These are phyloP conservation scores for Sporothrix luriei DNA, from an alignment of 2,329 filamentous ascomycete genomes.

Conservation along the genomic window DNA sequence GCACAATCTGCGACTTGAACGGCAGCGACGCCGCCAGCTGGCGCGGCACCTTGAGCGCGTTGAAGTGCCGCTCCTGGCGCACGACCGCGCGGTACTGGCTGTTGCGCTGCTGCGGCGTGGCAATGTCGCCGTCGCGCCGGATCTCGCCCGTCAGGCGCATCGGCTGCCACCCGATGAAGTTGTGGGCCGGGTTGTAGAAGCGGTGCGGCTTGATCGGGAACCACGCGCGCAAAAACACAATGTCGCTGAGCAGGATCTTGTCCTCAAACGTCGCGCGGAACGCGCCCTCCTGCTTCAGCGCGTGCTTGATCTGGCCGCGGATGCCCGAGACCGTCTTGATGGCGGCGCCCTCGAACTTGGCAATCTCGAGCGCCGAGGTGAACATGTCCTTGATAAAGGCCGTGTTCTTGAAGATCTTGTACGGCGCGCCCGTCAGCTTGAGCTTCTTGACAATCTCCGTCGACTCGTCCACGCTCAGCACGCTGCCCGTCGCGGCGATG, in stretches of 20 bases:
- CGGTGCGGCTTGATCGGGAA: constrained; percentile 92
- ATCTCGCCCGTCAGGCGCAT: constrained; percentile 96
- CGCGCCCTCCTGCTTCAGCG: constrained; percentile 90
- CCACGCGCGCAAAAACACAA: constrained; percentile 95
- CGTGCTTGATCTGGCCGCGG: constrained; percentile 94
- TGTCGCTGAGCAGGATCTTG: constrained; percentile 95
- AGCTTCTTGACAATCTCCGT: constrained; percentile 99
- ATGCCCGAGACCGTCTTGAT: constrained; percentile 96
- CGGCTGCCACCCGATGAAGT: constrained; percentile 86
- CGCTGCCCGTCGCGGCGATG: constrained; percentile 90
- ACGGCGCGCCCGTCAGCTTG: constrained; percentile 71
- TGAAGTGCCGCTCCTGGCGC: constrained; percentile 72
- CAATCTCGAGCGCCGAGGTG: constrained; percentile 85
- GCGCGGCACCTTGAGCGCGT: constrained; percentile 74
- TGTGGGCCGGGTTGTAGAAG: constrained; percentile 96
- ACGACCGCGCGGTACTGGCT: constrained; percentile 76
- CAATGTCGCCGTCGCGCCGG: constrained; percentile 71
- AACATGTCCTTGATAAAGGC: constrained; percentile 99
- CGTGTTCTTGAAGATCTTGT: constrained; percentile 99
- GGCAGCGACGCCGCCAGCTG: constrained; percentile 81
- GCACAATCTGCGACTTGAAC: constrained; percentile 86
- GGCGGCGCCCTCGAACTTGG: constrained; percentile 95
- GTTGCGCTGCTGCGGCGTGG: constrained; percentile 80
- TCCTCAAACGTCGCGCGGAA: constrained; percentile 98
- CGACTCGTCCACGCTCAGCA: constrained; percentile 90